Evolutionary conservation across 495 filamentous ascomycete species (phyloP), one percentile per base, ranked within the genome.

Genomic region (Trichoderma reesei): DNA sequence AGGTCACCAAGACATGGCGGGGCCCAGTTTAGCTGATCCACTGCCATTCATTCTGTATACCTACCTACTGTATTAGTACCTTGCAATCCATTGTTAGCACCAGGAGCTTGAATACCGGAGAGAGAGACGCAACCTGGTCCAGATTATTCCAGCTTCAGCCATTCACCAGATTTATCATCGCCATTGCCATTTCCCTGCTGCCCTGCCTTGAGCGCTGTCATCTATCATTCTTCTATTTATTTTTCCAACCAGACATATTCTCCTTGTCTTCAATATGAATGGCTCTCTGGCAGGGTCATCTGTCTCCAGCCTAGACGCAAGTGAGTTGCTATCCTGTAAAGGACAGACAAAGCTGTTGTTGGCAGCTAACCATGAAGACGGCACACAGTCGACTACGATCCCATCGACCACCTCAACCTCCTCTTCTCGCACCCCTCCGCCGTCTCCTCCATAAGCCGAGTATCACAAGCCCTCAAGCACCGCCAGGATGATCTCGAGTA

Each of bases 341-440:
- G 18, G 51, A 56, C 51, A 1, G 26, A 26, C 26, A 26, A 31
- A 56, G 51, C 26, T 56, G 51, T 56, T 38, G 65, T 56, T 38
- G 65, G 64, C 39, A 60, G 42, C 61, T 64, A 63, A 66, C 51
- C 63, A 63, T 39, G 13, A 37, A 10, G 20, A 63, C 56, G 66
- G 68, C 68, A 64, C 64, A 64, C 66, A 98, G 95, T 87, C 67
- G 88, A 96, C 71, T 98, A 96, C 77, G 89, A 98, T 72, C 92
- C 95, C 60, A 86, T 96, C 68, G 84, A 90, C 60, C 93, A 98
- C 74, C 85, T 98, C 61, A 98, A 98, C 78, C 79, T 87, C 66
- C 87, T 98, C 69, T 98, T 98, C 79, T 88, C 93, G 48, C 90
- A 96, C 73, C 89, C 91, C 8, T 90, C 90, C 37, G 90, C 92